These are phyloP conservation scores for Tricladium varicosporioides DNA, from an alignment of 2,329 filamentous ascomycete genomes.

Conservation along the genomic window DNA sequence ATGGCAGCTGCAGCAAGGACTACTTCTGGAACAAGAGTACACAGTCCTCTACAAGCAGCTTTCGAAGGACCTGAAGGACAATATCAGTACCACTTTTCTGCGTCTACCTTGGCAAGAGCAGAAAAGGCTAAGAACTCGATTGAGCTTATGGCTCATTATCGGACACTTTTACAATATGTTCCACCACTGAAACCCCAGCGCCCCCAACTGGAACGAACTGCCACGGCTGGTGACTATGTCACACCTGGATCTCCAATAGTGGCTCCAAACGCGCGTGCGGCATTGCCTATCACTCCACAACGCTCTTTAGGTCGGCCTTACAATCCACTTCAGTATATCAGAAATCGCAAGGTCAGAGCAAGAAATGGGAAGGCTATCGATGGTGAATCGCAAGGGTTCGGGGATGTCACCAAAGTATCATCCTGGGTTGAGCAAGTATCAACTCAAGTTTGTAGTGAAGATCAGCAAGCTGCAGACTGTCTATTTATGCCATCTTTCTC, in stretches of 20 bases:
- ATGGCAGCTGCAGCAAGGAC: slow-evolving; percentile 38
- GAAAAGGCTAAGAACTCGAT: slow-evolving; percentile 83
- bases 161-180: slow-evolving; percentile 73
- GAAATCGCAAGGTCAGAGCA: slow-evolving; percentile 82
- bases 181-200: slow-evolving; percentile 65
- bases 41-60: slow-evolving; percentile 46
- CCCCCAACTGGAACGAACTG: slow-evolving; percentile 38
- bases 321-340: slow-evolving; percentile 89
- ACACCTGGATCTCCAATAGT: slow-evolving; percentile 13
- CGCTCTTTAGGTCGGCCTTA: slow-evolving; percentile 64
- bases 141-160: slow-evolving; percentile 81
- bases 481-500: slow-evolving; percentile 43
- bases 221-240: slow-evolving; percentile 41
- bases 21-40: slow-evolving; percentile 40
- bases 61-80: slow-evolving; percentile 46
- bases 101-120: slow-evolving; percentile 76
- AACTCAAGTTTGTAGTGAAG: slow-evolving; percentile 20
- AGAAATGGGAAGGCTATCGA: slow-evolving; percentile 74
- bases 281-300: slow-evolving; percentile 32
- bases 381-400: slow-evolving; percentile 73
- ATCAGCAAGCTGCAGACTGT: slow-evolving; percentile 33
- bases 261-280: slow-evolving; percentile 37
- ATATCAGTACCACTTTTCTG: slow-evolving; percentile 68
- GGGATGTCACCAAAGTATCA: slow-evolving; percentile 67
- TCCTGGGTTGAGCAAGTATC: slow-evolving; percentile 72